Evolutionary conservation across 331 rosid genomes (phyloP).

Genomic region (Rosa hybrid): DNA sequence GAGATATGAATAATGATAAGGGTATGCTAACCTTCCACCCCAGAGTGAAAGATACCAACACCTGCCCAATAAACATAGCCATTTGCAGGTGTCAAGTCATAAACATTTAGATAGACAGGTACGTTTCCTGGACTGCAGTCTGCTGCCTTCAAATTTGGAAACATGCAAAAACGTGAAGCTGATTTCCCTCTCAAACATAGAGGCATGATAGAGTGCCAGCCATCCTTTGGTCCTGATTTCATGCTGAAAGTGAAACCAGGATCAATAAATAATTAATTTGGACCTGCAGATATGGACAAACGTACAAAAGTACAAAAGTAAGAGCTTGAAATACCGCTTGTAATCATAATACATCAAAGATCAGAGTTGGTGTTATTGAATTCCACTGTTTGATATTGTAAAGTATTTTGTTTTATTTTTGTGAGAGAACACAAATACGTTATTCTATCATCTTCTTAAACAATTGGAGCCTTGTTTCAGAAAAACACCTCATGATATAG

Average conservation of each 20-base stretch:
- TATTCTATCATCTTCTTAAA: neutral
- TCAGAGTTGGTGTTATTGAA: neutral
- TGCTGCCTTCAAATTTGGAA: conserved; percentile 67
- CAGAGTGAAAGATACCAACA: conserved; percentile 90
- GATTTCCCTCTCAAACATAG: conserved; percentile 74
- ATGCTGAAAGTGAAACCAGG: conserved; percentile 51
- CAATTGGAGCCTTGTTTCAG: neutral
- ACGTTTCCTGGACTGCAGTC: conserved; percentile 55
- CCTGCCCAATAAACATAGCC: conserved; percentile 98
- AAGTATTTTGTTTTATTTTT: neutral
- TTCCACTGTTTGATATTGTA: neutral
- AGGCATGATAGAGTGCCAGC: conserved; percentile 72
- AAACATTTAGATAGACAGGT: conserved; percentile 91
- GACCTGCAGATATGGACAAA: conserved; percentile 41
- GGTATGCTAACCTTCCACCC: conserved; percentile 71
- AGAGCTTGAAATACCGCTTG: too few relatives aligned
- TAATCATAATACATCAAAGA: neutral
- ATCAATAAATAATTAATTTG: conserved; percentile 39
- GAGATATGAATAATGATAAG: conserved; percentile 1
- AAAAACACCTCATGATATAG: neutral
- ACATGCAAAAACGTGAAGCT: conserved; percentile 67
- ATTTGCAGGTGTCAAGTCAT: conserved; percentile 85
- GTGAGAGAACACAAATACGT: neutral
- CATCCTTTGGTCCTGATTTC: conserved; percentile 69
- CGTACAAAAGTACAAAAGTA: too few relatives aligned